A percentile compares a stretch with the other conserved stretches of the same genome.
These are phyloP conservation scores for Dionaea muscipula DNA, from an alignment of 179 eudicot genomes.

Conservation along the genomic window DNA sequence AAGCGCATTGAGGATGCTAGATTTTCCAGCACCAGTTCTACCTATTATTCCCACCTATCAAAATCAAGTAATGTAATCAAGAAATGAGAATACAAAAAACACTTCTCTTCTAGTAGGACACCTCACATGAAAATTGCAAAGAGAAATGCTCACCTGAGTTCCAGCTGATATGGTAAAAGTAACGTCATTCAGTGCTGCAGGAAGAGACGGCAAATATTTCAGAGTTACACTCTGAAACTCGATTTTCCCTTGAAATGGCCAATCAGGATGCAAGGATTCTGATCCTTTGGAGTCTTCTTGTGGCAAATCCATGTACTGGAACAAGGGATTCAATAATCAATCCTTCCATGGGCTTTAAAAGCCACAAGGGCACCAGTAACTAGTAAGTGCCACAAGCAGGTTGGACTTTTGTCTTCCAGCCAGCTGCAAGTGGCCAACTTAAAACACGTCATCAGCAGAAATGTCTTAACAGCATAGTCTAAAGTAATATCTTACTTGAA, in stretches of 20 bases:
- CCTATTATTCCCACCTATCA: constrained; percentile 83
- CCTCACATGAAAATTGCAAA: neutral
- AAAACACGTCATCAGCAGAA: neutral
- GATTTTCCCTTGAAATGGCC: constrained; percentile 71
- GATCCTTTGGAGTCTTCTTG: constrained; percentile 54
- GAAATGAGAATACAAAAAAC: constrained; percentile 1
- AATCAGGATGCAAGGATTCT: constrained; percentile 26
- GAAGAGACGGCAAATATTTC: constrained; percentile 67
- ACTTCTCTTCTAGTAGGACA: neutral
- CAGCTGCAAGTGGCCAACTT: too few species aligned
- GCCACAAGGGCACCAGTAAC: too few species aligned
- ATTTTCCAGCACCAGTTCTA: constrained; percentile 99
- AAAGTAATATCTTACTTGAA: constrained; percentile 39
- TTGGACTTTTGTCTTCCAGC: too few species aligned
- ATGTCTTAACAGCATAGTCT: neutral
- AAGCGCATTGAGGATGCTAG: constrained; percentile 79
- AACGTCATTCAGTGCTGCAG: constrained; percentile 60
- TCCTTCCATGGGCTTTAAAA: too few species aligned
- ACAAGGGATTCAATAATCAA: neutral
- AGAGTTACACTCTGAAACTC: constrained; percentile 73
- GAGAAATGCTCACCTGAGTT: constrained; percentile 37
- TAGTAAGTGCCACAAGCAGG: too few species aligned
- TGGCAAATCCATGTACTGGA: constrained; percentile 76
- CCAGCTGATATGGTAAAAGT: constrained; percentile 66
- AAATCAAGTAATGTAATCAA: neutral